Base-by-base conservation (phyloP, 345 rosid genomes). In the Corchorus capsularis region DNA sequence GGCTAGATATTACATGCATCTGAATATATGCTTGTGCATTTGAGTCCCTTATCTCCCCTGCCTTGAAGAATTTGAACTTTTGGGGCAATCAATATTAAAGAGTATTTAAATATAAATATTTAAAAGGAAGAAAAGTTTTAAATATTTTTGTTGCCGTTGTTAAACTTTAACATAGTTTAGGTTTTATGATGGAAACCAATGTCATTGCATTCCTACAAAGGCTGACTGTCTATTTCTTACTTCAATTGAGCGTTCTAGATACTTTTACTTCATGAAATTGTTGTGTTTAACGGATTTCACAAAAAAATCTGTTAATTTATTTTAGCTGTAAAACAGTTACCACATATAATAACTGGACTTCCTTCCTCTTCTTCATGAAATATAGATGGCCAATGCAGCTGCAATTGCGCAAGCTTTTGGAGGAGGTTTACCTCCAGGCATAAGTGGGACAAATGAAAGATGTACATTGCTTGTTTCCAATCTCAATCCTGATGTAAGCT, bases 391-490 rank as follows among this genome's bases (percentile, higher is more conserved):
- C 62, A 93, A 96, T 87, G 91, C 91, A 34, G 87, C 97, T 67
- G 99, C 97, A 62, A 93, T 93, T 71, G 97, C 96, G 74, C 92
- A 97, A 78, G 99, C 98, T 79, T 96, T 93, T 83, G 95, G 98
- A 69, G 95, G 98, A 82, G 91, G 97, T 64, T 85, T 96, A 83
- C 99, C 98, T 79, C 99, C 97, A 22, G 99, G 99, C 72, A 83
- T 93, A 72, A 89, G 88, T 32, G 98, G 99, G 69, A 96, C 97
- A 77, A 96, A 96, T 79, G 98, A 96, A 63, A 90, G 99, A 83
- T 92, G 95, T 80, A 96, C 99, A 15, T 73, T 96, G 77, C 91
- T 93, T 60, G 98, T 79, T 54, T 93, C 99, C 82, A 93, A 91
- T 82, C 85, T 96, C 76, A 92, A 93, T 83, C 85, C 97, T 35